Percentiles rank a stretch among this genome's conserved stretches.
Evolutionary conservation across 768 basidiomycete genomes (phyloP).

Genomic region (Candolleomyces eurysporus): DNA sequence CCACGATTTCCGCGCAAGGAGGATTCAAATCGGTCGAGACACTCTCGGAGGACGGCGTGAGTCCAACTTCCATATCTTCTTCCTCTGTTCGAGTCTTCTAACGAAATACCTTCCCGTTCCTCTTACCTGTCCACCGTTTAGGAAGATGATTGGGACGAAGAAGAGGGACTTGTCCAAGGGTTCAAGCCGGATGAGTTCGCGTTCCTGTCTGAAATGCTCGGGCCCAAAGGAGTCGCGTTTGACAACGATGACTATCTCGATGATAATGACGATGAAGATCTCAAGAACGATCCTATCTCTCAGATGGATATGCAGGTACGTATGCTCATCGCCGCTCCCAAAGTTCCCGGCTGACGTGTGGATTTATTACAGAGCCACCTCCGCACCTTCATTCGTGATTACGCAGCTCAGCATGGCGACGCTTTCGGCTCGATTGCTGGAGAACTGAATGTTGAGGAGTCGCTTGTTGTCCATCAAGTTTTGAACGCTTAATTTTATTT

Average conservation of each 20-base stretch:
- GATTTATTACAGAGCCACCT: slow-evolving; percentile 55
- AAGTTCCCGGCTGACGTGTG: neutral
- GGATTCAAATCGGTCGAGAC: slow-evolving; percentile 43
- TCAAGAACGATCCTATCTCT: slow-evolving; percentile 82
- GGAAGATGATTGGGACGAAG: slow-evolving; percentile 95
- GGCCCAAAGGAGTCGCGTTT: slow-evolving; percentile 66
- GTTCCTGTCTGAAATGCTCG: slow-evolving; percentile 82
- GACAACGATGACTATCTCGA: slow-evolving; percentile 79
- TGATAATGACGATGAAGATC: slow-evolving; percentile 81
- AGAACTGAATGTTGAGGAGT: slow-evolving; percentile 70
- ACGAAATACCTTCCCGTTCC: neutral
- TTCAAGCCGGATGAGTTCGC: slow-evolving; percentile 76
- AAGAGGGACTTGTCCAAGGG: slow-evolving; percentile 61
- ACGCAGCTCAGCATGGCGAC: slow-evolving; percentile 57
- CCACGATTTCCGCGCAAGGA: slow-evolving; percentile 59
- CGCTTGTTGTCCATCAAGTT: slow-evolving; percentile 52
- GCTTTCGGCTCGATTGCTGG: slow-evolving; percentile 64
- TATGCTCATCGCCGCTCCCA: neutral
- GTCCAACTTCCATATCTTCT: slow-evolving; percentile 2
- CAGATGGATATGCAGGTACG: slow-evolving; percentile 77
- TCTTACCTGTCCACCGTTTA: slow-evolving; percentile 23
- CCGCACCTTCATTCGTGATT: slow-evolving; percentile 67
- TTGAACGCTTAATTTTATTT: neutral
- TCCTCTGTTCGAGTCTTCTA: too few relatives aligned
- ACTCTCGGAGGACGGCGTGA: slow-evolving; percentile 76